phyloP scores from a whole-genome alignment of 257 asterid species.

The Nicotiana sylvestris region DNA sequence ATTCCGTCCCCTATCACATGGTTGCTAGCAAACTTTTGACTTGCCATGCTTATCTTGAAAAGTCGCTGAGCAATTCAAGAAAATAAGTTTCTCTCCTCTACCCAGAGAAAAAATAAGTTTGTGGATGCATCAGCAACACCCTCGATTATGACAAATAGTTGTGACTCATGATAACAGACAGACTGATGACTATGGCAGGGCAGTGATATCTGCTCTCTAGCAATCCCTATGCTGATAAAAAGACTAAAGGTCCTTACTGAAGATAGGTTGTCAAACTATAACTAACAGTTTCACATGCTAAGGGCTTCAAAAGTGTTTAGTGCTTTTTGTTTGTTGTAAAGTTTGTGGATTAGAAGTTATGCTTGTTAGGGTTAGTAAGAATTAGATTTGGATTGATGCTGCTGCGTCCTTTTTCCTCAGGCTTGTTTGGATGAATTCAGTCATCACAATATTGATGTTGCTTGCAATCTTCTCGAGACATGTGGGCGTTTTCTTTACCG shows the following conservation, averaged over 20 bases:
- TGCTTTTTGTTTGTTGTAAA: not conserved
- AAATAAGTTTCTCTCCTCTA: not conserved
- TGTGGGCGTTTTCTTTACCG: slow-evolving; percentile 99
- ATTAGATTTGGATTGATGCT: slow-evolving; percentile 1
- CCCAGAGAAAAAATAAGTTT: not conserved
- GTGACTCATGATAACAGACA: not conserved
- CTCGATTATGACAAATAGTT: not conserved
- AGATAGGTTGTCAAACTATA: not conserved
- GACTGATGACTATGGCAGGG: not conserved
- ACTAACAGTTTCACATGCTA: not conserved
- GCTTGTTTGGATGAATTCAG: slow-evolving; percentile 96
- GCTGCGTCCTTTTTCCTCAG: slow-evolving; percentile 33
- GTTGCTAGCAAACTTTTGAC: not conserved
- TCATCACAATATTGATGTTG: slow-evolving; percentile 94
- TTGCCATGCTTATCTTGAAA: not conserved
- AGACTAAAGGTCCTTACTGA: not conserved
- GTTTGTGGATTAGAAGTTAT: not conserved
- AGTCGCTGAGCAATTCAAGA: slow-evolving; percentile 2
- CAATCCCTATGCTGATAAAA: not conserved
- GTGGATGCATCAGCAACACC: not conserved
- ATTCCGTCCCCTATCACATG: not conserved
- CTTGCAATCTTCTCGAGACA: slow-evolving; percentile 98
- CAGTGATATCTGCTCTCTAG: not conserved
- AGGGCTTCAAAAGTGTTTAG: slow-evolving; percentile 4
- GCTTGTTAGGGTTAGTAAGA: slow-evolving; percentile 4